A percentile compares a stretch with the other conserved stretches of the same genome.
These are phyloP conservation scores for Pythium volutum DNA, from an alignment of 352 stramenopile genomes.

Conservation along the genomic window DNA sequence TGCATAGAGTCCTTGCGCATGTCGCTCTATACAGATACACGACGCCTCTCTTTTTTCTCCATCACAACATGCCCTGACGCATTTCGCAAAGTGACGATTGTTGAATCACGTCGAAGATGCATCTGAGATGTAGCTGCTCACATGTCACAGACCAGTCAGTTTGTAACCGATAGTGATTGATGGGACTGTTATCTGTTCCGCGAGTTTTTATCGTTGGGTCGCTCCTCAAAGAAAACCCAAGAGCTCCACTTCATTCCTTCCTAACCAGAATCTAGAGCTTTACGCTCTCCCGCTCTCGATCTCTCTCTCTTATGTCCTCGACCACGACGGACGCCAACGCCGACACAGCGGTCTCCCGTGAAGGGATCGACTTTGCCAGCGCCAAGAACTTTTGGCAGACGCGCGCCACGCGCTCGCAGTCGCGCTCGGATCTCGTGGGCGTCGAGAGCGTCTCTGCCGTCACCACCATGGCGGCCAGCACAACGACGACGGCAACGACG, in stretches of 20 bases:
- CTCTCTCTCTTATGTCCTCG: conserved; percentile 4
- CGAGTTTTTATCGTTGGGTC: too few relatives aligned
- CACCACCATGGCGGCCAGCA: not conserved
- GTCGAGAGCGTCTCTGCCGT: not conserved
- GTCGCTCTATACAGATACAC: too few relatives aligned
- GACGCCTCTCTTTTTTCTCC: too few relatives aligned
- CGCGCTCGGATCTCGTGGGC: not conserved
- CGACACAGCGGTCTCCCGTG: not conserved
- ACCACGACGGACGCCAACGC: conserved; percentile 1
- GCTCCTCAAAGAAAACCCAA: too few relatives aligned
- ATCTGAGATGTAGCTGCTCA: not conserved
- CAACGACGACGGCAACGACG: not conserved
- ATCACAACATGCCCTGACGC: too few relatives aligned
- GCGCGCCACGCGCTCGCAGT: conserved; percentile 40
- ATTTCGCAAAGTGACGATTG: too few relatives aligned
- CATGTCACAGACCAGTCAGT: conserved; percentile 1
- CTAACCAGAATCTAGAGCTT: too few relatives aligned
- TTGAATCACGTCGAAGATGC: too few relatives aligned
- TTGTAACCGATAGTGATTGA: conserved; percentile 1
- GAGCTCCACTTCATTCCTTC: not conserved
- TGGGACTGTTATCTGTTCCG: not conserved
- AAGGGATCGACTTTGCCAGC: conserved; percentile 38
- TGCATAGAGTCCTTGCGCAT: too few relatives aligned
- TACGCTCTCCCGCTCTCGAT: not conserved
- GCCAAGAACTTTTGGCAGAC: conserved; percentile 71